phyloP scores from a whole-genome alignment of 805 yeast species.

The Yamadazyma phyllophila region DNA sequence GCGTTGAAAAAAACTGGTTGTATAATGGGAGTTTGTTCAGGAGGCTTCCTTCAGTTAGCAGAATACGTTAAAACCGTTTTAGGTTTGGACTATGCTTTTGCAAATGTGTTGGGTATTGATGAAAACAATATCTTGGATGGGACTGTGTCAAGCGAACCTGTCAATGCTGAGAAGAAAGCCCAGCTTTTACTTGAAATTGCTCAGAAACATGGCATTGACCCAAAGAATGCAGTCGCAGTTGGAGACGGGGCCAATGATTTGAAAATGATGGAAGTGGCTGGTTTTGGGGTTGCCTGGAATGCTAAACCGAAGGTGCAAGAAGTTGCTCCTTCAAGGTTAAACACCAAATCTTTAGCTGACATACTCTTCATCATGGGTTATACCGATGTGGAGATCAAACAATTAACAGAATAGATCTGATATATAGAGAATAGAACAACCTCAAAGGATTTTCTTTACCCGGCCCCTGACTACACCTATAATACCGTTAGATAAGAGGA shows the following conservation, averaged over 20 bases:
- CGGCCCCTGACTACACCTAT: constrained; percentile 72
- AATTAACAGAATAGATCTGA: not conserved
- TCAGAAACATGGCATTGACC: constrained; percentile 48
- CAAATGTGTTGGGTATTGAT: constrained; percentile 58
- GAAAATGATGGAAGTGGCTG: constrained; percentile 87
- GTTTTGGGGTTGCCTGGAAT: constrained; percentile 95
- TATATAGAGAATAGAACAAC: not conserved
- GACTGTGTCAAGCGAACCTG: constrained; percentile 71
- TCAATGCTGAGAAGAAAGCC: constrained; percentile 84
- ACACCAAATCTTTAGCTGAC: constrained; percentile 70
- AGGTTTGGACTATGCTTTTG: constrained; percentile 83
- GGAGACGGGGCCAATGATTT: constrained; percentile 98
- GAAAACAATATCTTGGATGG: constrained; percentile 65
- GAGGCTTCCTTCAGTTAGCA: constrained; percentile 93
- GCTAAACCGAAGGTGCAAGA: constrained; percentile 92
- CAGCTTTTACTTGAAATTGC: constrained; percentile 64
- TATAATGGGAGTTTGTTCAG: constrained; percentile 83
- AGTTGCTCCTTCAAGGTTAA: constrained; percentile 78
- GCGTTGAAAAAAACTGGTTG: constrained; percentile 62
- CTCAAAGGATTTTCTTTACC: constrained; percentile 21
- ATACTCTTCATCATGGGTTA: constrained; percentile 80
- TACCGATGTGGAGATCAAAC: constrained; percentile 49
- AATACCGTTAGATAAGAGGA: constrained; percentile 77
- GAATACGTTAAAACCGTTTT: constrained; percentile 63
- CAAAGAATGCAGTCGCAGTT: constrained; percentile 66